Percentiles rank a stretch among this genome's conserved stretches.
These are phyloP conservation scores for Pseudocercospora pini-densiflorae DNA, from an alignment of 2,329 filamentous ascomycete species.

Conservation along the genomic window DNA sequence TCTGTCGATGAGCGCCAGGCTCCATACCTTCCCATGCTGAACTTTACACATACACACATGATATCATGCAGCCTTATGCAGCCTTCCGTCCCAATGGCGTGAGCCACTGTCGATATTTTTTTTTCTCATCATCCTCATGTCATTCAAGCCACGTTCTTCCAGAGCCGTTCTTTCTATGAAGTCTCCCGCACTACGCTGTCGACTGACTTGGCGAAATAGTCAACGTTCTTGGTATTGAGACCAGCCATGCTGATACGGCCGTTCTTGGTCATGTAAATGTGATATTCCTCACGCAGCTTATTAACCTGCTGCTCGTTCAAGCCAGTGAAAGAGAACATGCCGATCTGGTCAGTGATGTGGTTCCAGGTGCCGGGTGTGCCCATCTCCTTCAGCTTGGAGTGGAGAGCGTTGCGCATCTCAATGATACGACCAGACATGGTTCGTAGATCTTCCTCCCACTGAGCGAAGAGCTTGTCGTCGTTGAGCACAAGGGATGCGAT, in stretches of 20 bases:
- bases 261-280: constrained; percentile 96
- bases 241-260: constrained; percentile 98
- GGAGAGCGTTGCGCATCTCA: constrained; percentile 80
- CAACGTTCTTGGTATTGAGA: constrained; percentile 88
- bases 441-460: constrained; percentile 90
- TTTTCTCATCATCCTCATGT: constrained; percentile 1
- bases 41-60: background rate
- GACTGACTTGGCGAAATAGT: constrained; percentile 89
- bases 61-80: background rate
- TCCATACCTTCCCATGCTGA: background rate
- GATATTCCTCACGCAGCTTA: constrained; percentile 70
- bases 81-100: background rate
- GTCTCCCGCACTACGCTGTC: constrained; percentile 76
- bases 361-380: constrained; percentile 91
- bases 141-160: constrained; percentile 1
- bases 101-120: background rate
- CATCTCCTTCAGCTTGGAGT: constrained; percentile 79
- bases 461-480: constrained; percentile 75
- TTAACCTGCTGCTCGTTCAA: constrained; percentile 73
- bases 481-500: constrained; percentile 87
- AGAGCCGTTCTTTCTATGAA: constrained; percentile 21
- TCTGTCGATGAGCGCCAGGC: constrained; percentile 9
- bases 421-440: constrained; percentile 97
- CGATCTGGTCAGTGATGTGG: constrained; percentile 98
- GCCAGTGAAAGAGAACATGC: constrained; percentile 98